Evolutionary conservation across 208 protist genomes (phyloP).

Genomic region (Leishmania arabica): DNA sequence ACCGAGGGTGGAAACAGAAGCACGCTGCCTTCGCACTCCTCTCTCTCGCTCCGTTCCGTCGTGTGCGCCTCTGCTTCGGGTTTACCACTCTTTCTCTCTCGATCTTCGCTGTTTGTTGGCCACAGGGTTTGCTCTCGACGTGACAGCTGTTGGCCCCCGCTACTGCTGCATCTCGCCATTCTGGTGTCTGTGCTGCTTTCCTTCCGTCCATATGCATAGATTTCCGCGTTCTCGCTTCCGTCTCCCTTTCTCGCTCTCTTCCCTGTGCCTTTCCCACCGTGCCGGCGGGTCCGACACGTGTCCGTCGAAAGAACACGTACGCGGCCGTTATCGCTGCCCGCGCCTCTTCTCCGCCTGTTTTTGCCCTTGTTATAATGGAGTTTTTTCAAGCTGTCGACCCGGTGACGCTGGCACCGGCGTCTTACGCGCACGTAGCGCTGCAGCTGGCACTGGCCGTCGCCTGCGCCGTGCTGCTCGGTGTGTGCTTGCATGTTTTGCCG

Average conservation of each 20-base stretch:
- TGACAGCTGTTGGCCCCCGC: neutral
- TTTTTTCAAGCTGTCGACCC: slow-evolving; percentile 41
- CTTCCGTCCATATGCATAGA: neutral
- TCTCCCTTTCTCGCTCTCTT: neutral
- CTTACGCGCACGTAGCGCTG: slow-evolving; percentile 10
- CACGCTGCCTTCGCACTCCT: neutral
- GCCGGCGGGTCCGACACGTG: too few species aligned
- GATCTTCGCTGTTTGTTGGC: neutral
- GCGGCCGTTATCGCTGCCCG: neutral
- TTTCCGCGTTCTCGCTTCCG: neutral
- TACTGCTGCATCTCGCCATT: neutral
- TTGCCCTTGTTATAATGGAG: slow-evolving; percentile 21
- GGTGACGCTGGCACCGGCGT: slow-evolving; percentile 8
- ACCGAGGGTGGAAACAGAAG: neutral
- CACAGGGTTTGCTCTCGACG: neutral
- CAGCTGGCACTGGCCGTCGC: slow-evolving; percentile 24
- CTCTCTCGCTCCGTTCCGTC: neutral
- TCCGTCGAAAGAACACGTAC: neutral
- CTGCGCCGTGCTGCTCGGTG: slow-evolving; percentile 24
- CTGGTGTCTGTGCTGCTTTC: neutral
- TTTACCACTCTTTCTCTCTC: neutral
- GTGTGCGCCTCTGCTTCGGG: neutral
- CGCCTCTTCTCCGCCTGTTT: neutral
- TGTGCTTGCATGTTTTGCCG: slow-evolving; percentile 29
- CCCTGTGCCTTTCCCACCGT: neutral